Conservation (phyloP, 352 stramenopile genomes). For the Phytophthora pseudosyringae region DNA sequence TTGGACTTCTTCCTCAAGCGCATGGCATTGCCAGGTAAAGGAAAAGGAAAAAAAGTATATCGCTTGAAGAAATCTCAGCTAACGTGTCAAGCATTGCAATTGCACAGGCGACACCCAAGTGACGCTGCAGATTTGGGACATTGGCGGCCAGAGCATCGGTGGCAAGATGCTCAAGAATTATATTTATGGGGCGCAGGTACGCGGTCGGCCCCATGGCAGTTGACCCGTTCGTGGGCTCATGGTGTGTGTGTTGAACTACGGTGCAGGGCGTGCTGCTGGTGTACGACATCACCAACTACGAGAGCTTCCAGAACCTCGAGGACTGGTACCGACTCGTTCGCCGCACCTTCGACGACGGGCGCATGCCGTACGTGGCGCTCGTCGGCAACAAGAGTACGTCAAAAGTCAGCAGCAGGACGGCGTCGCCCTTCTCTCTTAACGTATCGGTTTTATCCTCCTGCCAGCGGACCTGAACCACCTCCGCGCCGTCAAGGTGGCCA, state of each 20-base stretch:
- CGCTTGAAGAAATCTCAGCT: background rate
- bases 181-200: constrained; percentile 92
- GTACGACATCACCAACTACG: constrained; percentile 97
- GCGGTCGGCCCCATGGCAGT: background rate
- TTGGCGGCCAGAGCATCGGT: constrained; percentile 92
- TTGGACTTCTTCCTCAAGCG: constrained; percentile 96
- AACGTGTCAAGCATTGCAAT: background rate
- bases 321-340: constrained; percentile 94
- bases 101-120: constrained; percentile 86
- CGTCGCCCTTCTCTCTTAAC: background rate
- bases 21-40: constrained; percentile 83
- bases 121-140: constrained; percentile 95
- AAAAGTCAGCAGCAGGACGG: background rate
- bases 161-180: constrained; percentile 93
- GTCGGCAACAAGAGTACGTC: constrained; percentile 93
- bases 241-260: no score
- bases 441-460: background rate
- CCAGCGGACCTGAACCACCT: constrained; percentile 92
- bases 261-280: constrained; percentile 88
- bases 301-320: constrained; percentile 95
- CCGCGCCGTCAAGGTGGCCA: constrained; percentile 84
- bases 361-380: constrained; percentile 91
- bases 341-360: constrained; percentile 83
- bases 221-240: no score
- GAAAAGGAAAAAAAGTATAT: background rate